Conservation (phyloP, 805 yeast genomes). For the Candida bentonensis region DNA sequence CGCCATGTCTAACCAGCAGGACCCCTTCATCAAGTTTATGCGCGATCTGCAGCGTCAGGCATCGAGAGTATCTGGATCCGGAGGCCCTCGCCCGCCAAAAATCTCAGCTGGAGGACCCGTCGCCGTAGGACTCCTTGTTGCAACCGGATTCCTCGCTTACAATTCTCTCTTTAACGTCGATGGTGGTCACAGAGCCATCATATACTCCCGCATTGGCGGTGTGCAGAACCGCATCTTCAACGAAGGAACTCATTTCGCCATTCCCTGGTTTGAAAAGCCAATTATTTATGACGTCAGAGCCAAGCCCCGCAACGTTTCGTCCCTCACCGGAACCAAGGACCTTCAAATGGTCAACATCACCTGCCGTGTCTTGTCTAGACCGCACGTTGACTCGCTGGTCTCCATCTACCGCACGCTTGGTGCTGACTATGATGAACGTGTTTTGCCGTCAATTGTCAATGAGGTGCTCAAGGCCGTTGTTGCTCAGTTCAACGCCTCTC, state of each 20-base stretch:
- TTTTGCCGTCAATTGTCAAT: slow-evolving; percentile 93
- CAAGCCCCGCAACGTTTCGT: slow-evolving; percentile 89
- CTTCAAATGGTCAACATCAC: slow-evolving; percentile 98
- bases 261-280: slow-evolving; percentile 94
- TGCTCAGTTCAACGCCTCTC: slow-evolving; percentile 97
- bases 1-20: neutral
- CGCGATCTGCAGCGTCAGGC: slow-evolving; percentile 1
- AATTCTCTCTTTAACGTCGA: slow-evolving; percentile 70
- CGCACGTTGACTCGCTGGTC: slow-evolving; percentile 67
- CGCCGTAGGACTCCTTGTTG: neutral
- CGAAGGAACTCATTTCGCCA: slow-evolving; percentile 89
- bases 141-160: neutral
- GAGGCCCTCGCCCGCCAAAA: neutral
- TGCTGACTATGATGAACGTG: slow-evolving; percentile 90
- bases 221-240: slow-evolving; percentile 67
- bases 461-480: slow-evolving; percentile 94
- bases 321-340: slow-evolving; percentile 95
- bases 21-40: neutral
- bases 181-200: slow-evolving; percentile 97
- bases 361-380: slow-evolving; percentile 92
- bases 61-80: neutral
- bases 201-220: slow-evolving; percentile 80
- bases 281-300: slow-evolving; percentile 90
- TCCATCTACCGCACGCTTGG: slow-evolving; percentile 85
- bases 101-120: neutral